Percentiles rank a stretch among this genome's conserved stretches.
Conservation (phyloP, 768 basidiomycete genomes). For the Cystoderma amianthinum region DNA sequence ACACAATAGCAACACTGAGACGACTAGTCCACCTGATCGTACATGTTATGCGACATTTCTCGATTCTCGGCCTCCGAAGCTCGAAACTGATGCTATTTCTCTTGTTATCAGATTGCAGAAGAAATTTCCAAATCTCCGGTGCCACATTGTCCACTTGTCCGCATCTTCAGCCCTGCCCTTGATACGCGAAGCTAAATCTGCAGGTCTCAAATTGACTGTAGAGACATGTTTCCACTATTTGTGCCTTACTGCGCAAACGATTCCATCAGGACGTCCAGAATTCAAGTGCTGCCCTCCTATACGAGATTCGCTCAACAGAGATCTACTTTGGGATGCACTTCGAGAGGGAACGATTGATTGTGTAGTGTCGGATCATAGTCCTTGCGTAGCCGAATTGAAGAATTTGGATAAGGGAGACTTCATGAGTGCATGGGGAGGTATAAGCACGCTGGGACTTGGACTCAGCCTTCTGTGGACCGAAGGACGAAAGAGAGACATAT, state of each 20-base stretch:
- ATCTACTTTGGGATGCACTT: conserved; percentile 76
- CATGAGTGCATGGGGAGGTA: conserved; percentile 93
- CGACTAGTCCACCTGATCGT: conserved; percentile 21
- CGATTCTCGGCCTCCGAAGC: conserved; percentile 68
- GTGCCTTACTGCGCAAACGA: conserved; percentile 61
- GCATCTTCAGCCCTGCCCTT: conserved; percentile 75
- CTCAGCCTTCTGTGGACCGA: conserved; percentile 89
- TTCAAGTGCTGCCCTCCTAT: conserved; percentile 98
- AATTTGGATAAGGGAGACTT: conserved; percentile 69
- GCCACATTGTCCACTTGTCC: conserved; percentile 95
- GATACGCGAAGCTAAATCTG: conserved; percentile 60
- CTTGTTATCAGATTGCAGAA: conserved; percentile 64
- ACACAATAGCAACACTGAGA: background rate
- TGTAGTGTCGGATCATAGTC: conserved; percentile 95
- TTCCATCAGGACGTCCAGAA: conserved; percentile 73
- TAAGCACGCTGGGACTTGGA: conserved; percentile 86
- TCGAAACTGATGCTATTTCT: conserved; percentile 79
- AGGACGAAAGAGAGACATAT: conserved; percentile 48
- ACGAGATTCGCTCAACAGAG: conserved; percentile 64
- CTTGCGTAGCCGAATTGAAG: conserved; percentile 81
- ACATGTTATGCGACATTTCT: conserved; percentile 78
- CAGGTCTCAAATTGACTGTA: conserved; percentile 71
- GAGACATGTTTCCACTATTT: conserved; percentile 99
- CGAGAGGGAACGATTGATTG: conserved; percentile 81
- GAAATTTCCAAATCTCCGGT: conserved; percentile 60